Conservation (phyloP, 306 rosid species). For the Glycyrrhiza uralensis region DNA sequence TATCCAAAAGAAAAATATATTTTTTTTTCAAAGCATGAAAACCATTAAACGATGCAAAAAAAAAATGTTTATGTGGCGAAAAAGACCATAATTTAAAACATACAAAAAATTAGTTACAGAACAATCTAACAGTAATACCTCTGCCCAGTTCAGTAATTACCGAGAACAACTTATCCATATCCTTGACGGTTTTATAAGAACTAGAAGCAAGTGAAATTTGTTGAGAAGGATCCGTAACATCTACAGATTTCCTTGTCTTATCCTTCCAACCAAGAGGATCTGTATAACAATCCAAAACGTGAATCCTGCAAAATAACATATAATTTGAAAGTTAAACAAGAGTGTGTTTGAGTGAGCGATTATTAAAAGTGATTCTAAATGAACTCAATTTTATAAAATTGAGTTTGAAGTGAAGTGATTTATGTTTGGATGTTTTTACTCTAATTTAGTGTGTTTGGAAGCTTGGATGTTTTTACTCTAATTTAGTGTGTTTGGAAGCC, state of each 20-base stretch:
- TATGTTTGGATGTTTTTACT: too few relatives aligned
- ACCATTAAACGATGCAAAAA: neutral
- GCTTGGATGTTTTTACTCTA: too few relatives aligned
- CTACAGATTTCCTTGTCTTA: slow-evolving; percentile 38
- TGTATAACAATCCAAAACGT: slow-evolving; percentile 85
- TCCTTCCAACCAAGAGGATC: slow-evolving; percentile 99
- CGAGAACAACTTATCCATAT: slow-evolving; percentile 51
- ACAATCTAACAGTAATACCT: slow-evolving; percentile 48
- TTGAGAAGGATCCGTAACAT: slow-evolving; percentile 14
- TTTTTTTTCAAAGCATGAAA: neutral
- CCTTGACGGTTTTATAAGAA: slow-evolving; percentile 60
- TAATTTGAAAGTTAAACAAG: too few relatives aligned
- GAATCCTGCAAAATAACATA: slow-evolving; percentile 58
- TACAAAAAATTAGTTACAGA: neutral
- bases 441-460: too few relatives aligned
- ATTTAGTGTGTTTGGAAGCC: too few relatives aligned
- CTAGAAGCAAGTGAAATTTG: slow-evolving; percentile 39
- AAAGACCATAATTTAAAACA: neutral
- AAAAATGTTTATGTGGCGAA: neutral
- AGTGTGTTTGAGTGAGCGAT: too few relatives aligned
- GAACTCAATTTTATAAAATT: too few relatives aligned
- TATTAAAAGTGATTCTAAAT: too few relatives aligned
- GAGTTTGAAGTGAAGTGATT: too few relatives aligned
- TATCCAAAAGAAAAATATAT: neutral
- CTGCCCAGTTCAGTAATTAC: slow-evolving; percentile 53